Evolutionary conservation across 371 early-diverging fungal species (phyloP), one percentile per base, ranked within the genome.

Genomic region (Dentiscutata heterogama): DNA sequence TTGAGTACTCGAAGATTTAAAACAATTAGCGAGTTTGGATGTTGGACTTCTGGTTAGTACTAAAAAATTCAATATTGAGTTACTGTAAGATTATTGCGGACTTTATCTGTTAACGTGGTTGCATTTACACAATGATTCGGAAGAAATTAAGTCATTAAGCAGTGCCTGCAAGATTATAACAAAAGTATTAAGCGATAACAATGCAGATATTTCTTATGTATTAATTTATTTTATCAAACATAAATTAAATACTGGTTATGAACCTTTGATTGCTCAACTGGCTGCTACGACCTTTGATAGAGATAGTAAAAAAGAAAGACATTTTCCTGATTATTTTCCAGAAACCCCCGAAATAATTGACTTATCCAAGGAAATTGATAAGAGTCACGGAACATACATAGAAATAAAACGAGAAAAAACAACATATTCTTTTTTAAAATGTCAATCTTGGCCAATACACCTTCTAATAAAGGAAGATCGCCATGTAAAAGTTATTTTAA

Each of bases 321-420:
- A 86, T 70, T 84, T 86, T n/a, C 86, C 86, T 2, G 86, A 86
- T 42, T 83, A 80, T 18, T 79, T 86, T 22, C 78, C 83, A 8
- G 84, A 84, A 60, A 86, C 86, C 0, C 78, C 83, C 0, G 86
- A 85, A 31, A 82, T 84, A 27, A 81, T 85, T 64, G 86, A 86
- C 27, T 84, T 86, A 82, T 80, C 27, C 82, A 20, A 50, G 7
- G 22, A 35, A 7, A 2, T 16, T 22, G 72, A 71, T 42, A 42
- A 42, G 11, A 16, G 18, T 22, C 2, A 46, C 11, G 72, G 50
- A 35, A 35, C 2, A 71, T 46, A 35, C 2, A 13, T 42, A 51
- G 16, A 42, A 31, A 2, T 31, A 31, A 31, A 31, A 6, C 1
- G 14, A 18, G 65, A 16, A 65, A 7, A 20, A 35, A 16, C 25